Base-by-base conservation (phyloP, 2,329 filamentous ascomycete genomes). In the Bipolaris sorokiniana region DNA sequence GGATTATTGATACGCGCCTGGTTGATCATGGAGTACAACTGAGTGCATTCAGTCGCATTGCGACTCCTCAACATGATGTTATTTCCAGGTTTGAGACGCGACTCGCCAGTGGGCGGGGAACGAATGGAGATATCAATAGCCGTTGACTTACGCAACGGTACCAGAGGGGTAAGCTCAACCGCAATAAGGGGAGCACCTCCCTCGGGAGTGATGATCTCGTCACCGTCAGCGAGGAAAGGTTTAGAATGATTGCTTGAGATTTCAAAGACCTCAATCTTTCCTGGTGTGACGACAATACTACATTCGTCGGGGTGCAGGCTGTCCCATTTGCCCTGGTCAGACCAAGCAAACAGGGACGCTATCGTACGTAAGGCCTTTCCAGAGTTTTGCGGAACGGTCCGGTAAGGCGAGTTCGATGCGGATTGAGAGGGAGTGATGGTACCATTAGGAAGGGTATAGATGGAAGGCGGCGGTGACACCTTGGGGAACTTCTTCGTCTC, bases 91-190 rank as follows among this genome's bases (percentile, higher is more conserved):
- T 82, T 84, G 54, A 97, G 84, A 66, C 86, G 86, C 5, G 90
- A 92, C 61, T 90, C 86, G 33, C 83, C 74, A 6, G 90, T 90
- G 23, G 93, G 90, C 1, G 91, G 91, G 6, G 94, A 97, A 48
- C 92, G 90, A 63, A 99, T 91, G 64, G 96, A 95, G 51, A 99
- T 91, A 74, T 99, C 95, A 31, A 99, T 86, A 3, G 90, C 91
- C 20, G 92, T 99, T 68, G 93, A 95, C 69, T 94, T 90, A 61
- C 94, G 87, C 59, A 98, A 88, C 65, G 93, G 90, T 7, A 98
- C 94, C 36, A 97, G 82, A 0, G 95, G 95, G 0, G 94, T 98
- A 40, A 99, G 86, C 70, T 97, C 92, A 33, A 97, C 85, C 5
- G 89, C 90, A 58, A 88, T 77, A 31, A 88, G 77, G 31, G 86